A percentile compares a stretch with the other conserved stretches of the same genome.
These are phyloP conservation scores for Nannochloris sp. DNA, from an alignment of 139 green algal genomes.

Conservation along the genomic window DNA sequence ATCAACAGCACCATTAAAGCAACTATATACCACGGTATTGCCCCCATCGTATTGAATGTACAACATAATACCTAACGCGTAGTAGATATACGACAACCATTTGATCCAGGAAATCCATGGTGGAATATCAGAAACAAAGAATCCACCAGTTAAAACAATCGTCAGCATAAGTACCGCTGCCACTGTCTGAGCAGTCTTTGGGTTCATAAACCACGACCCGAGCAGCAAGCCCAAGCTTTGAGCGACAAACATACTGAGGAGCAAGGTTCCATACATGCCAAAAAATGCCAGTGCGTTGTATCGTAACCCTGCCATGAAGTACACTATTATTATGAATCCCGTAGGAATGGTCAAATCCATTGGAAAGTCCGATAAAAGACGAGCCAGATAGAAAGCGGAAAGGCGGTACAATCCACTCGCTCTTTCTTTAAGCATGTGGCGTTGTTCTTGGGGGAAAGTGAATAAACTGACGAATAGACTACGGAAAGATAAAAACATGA, in stretches of 20 bases:
- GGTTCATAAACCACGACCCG: slow-evolving; percentile 55
- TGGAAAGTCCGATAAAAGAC: slow-evolving; percentile 57
- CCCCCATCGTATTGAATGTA: slow-evolving; percentile 24
- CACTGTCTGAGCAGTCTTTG: slow-evolving; percentile 54
- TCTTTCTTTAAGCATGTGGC: slow-evolving; percentile 54
- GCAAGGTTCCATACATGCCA: slow-evolving; percentile 36
- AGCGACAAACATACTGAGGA: slow-evolving; percentile 49
- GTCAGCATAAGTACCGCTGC: slow-evolving; percentile 60
- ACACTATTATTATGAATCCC: slow-evolving; percentile 48
- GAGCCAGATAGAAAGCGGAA: slow-evolving; percentile 73
- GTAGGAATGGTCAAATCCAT: slow-evolving; percentile 65
- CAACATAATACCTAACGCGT: slow-evolving; percentile 23
- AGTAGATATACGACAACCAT: slow-evolving; percentile 52
- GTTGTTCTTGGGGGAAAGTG: slow-evolving; percentile 44
- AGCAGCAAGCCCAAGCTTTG: slow-evolving; percentile 66
- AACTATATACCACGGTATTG: slow-evolving; percentile 8
- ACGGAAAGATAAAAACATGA: slow-evolving; percentile 45
- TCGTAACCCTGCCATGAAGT: slow-evolving; percentile 44
- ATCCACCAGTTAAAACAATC: slow-evolving; percentile 33
- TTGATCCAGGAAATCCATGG: slow-evolving; percentile 51
- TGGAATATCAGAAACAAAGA: slow-evolving; percentile 38
- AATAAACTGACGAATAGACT: slow-evolving; percentile 45
- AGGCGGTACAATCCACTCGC: slow-evolving; percentile 75
- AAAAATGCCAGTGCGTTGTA: slow-evolving; percentile 54
- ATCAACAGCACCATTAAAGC: too few relatives aligned